Evolutionary conservation across 202 grass and related monocot genomes (phyloP).

Genomic region (Setaria viridis): DNA sequence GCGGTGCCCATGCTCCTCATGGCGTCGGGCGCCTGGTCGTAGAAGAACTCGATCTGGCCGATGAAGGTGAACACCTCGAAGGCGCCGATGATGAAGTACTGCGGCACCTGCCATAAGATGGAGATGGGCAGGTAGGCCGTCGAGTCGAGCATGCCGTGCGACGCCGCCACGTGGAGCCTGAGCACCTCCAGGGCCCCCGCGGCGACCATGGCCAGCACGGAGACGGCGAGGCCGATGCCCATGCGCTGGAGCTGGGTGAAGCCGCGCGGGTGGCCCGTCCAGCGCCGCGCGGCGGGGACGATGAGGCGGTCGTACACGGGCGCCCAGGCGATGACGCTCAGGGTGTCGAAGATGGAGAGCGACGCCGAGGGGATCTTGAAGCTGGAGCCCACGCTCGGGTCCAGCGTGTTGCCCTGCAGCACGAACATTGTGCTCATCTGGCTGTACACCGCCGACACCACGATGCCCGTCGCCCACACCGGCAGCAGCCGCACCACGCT

Average conservation of each 20-base stretch:
- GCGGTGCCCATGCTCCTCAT: slow-evolving; percentile 69
- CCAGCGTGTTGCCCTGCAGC: slow-evolving; percentile 57
- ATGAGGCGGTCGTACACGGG: slow-evolving; percentile 47
- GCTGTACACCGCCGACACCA: slow-evolving; percentile 46
- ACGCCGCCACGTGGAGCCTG: slow-evolving; percentile 45
- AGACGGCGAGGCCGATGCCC: slow-evolving; percentile 66
- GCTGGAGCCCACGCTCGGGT: slow-evolving; percentile 40
- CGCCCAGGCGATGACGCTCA: slow-evolving; percentile 55
- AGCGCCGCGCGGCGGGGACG: slow-evolving; percentile 46
- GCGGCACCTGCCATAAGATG: slow-evolving; percentile 67
- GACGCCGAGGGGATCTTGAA: slow-evolving; percentile 56
- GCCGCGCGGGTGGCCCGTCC: slow-evolving; percentile 52
- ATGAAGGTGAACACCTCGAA: slow-evolving; percentile 67
- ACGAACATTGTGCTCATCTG: slow-evolving; percentile 66
- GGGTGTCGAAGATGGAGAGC: slow-evolving; percentile 54
- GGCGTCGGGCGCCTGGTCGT: slow-evolving; percentile 86
- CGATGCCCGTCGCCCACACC: slow-evolving; percentile 52
- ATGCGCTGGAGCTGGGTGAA: slow-evolving; percentile 73
- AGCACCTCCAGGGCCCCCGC: slow-evolving; percentile 56
- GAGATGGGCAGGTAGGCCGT: slow-evolving; percentile 46
- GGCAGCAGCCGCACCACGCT: slow-evolving; percentile 50
- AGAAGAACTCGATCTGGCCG: slow-evolving; percentile 94
- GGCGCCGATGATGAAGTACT: slow-evolving; percentile 65
- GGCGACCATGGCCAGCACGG: slow-evolving; percentile 66
- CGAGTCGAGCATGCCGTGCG: slow-evolving; percentile 43